phyloP scores from a whole-genome alignment of 2,329 filamentous ascomycete genomes.

The Epichloe gansuensis region DNA sequence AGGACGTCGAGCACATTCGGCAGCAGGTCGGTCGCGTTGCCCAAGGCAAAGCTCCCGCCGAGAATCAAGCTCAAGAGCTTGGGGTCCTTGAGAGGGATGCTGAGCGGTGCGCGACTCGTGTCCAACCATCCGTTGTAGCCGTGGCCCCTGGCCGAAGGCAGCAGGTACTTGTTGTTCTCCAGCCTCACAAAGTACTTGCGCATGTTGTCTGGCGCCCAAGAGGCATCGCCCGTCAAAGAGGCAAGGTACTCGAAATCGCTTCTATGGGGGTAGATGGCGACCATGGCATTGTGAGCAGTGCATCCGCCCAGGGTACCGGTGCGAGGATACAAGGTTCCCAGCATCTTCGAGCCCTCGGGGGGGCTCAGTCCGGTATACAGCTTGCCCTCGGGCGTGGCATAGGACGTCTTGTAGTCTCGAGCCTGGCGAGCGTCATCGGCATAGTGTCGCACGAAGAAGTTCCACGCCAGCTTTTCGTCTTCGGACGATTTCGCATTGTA shows the following conservation, averaged over 20 bases:
- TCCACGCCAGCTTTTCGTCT: slow-evolving; percentile 43
- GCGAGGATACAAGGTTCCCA: slow-evolving; percentile 34
- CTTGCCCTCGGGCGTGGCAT: slow-evolving; percentile 34
- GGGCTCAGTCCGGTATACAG: slow-evolving; percentile 31
- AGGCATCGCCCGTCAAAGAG: slow-evolving; percentile 43
- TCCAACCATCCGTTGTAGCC: slow-evolving; percentile 45
- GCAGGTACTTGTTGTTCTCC: slow-evolving; percentile 39
- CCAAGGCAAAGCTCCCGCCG: slow-evolving; percentile 13
- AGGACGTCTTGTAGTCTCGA: slow-evolving; percentile 46
- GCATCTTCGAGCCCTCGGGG: slow-evolving; percentile 25
- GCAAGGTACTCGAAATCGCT: slow-evolving; percentile 48
- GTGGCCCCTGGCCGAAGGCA: slow-evolving; percentile 29
- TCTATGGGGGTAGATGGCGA: slow-evolving; percentile 44
- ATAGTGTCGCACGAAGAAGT: slow-evolving; percentile 53
- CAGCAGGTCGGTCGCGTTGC: slow-evolving; percentile 17
- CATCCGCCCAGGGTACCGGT: slow-evolving; percentile 35
- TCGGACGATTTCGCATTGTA: slow-evolving; percentile 31
- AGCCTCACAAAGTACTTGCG: slow-evolving; percentile 43
- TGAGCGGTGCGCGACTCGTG: slow-evolving; percentile 36
- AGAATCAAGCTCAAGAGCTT: slow-evolving; percentile 30
- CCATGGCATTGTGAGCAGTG: slow-evolving; percentile 47
- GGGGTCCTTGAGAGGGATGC: slow-evolving; percentile 36
- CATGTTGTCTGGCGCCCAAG: slow-evolving; percentile 48
- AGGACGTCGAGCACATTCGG: slow-evolving; percentile 24
- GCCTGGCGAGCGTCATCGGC: slow-evolving; percentile 37